A percentile compares a stretch with the other conserved stretches of the same genome.
Conservation (phyloP, 371 early-diverging fungal species). For the Synchytrium microbalum region DNA sequence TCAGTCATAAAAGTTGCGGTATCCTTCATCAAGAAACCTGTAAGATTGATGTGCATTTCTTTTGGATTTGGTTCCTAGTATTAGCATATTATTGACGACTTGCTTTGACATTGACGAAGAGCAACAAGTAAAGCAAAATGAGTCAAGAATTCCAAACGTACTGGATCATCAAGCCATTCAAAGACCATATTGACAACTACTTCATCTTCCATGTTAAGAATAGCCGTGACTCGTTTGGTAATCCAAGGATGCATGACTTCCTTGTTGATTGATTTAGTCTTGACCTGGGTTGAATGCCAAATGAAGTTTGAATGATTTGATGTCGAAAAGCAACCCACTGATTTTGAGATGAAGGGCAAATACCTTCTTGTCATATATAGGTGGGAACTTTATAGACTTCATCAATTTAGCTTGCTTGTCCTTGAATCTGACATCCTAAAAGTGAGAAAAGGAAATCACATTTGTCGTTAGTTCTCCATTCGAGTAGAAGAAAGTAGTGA, state of each 20-base stretch:
- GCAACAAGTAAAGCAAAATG: neutral
- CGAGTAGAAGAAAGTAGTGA: no score
- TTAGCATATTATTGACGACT: neutral
- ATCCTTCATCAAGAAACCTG: slow-evolving; percentile 84
- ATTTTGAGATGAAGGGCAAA: neutral
- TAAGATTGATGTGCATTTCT: slow-evolving; percentile 88
- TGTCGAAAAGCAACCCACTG: neutral
- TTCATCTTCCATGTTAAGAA: slow-evolving; percentile 91
- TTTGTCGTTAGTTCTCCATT: no score
- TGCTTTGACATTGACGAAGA: neutral
- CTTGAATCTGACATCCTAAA: slow-evolving; percentile 59
- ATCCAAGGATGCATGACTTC: slow-evolving; percentile 79
- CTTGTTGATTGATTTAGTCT: slow-evolving; percentile 82
- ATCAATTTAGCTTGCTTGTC: slow-evolving; percentile 83
- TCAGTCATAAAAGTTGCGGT: slow-evolving; percentile 72
- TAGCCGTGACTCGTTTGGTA: slow-evolving; percentile 56
- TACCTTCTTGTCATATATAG: slow-evolving; percentile 77
- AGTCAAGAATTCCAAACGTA: slow-evolving; percentile 26
- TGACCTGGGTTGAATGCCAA: slow-evolving; percentile 41
- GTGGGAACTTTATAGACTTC: slow-evolving; percentile 71
- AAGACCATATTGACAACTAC: slow-evolving; percentile 79
- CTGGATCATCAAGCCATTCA: slow-evolving; percentile 68
- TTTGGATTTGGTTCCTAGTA: slow-evolving; percentile 70
- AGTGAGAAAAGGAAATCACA: no score
- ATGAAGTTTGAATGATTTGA: neutral